phyloP scores from a whole-genome alignment of 2,329 filamentous ascomycete species.

The Fonsecaea erecta region DNA sequence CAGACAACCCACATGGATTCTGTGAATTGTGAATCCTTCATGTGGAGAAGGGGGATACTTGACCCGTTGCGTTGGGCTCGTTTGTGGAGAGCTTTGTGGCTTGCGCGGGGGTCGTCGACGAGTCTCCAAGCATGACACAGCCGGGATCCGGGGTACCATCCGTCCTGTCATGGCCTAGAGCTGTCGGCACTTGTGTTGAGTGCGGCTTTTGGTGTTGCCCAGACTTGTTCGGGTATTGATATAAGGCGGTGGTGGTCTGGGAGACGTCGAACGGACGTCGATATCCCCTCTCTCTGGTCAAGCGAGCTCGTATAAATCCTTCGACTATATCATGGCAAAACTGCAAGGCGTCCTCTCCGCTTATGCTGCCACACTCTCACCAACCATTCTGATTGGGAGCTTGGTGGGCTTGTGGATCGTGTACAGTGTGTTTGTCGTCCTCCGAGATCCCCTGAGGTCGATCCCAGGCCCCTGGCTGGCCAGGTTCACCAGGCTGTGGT shows the following conservation, averaged over 20 bases:
- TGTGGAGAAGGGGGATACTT: conserved; percentile 14
- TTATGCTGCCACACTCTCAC: conserved; percentile 3
- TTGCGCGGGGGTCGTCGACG: background rate
- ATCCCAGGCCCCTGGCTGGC: conserved; percentile 54
- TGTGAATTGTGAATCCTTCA: background rate
- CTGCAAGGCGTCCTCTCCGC: conserved; percentile 14
- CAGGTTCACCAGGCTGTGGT: conserved; percentile 53
- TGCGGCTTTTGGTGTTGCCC: background rate
- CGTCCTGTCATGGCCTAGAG: background rate
- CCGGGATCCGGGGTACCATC: conserved; percentile 9
- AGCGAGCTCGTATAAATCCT: background rate
- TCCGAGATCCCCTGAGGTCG: conserved; percentile 42
- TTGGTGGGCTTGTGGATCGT: conserved; percentile 23
- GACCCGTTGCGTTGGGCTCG: background rate
- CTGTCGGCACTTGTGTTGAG: background rate
- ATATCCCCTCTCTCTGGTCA: background rate
- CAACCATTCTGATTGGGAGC: background rate
- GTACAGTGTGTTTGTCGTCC: conserved; percentile 36
- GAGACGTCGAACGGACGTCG: background rate
- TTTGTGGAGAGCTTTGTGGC: conserved; percentile 14
- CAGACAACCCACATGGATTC: background rate
- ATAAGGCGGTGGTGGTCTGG: background rate
- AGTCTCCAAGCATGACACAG: conserved; percentile 1
- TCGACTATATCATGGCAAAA: conserved; percentile 15
- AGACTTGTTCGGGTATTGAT: background rate